Evolutionary conservation across 2,329 filamentous ascomycete species (phyloP), one percentile per base, ranked within the genome.

Genomic region (Fusarium mundagurra): DNA sequence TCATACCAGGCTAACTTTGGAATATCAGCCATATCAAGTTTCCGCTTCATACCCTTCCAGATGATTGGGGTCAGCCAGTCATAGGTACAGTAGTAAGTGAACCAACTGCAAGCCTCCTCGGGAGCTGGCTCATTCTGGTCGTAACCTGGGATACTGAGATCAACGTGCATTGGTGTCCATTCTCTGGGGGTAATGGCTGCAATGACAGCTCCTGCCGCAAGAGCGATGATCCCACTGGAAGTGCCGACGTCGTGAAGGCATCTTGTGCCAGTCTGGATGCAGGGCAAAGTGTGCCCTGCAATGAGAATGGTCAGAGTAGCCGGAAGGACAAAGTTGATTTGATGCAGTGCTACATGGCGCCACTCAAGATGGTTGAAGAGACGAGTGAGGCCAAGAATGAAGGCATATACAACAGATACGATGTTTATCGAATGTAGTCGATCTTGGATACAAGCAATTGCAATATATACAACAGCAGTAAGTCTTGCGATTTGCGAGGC

Each of bases 1-100:
- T 89, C 88, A 71, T 89, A 89, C 86, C 87, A 89, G 5, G 88
- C 86, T 36, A 89, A 79, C 34, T 75, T 82, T 6, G 87, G 86
- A 27, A 89, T 83, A 71, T 85, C 84, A 43, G 85, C 82, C 73
- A 87, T 82, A 33, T 85, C 84, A 61, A 89, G 81, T 59, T 84
- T 81, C 11, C 82, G 81, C 38, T 81, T 83, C 48, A 83, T 81
- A 33, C 87, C 87, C 69, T 83, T 87, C 80, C 86, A 84, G 57
- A 89, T 83, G 50, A 87, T 78, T 31, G 85, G 84, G 6, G 85
- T 87, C 36, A 89, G 79, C 85, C 86, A 89, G 63, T 84, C 84
- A 74, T 86, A 89, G 9, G 85, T 86, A 61, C 86, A 82, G 72
- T 87, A 88, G 72, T 86, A 87, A 58, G 83, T 84, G 61, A 88